A percentile compares a stretch with the other conserved stretches of the same genome.
phyloP scores from a whole-genome alignment of 2,329 filamentous ascomycete genomes.

The Truncatella angustata region DNA sequence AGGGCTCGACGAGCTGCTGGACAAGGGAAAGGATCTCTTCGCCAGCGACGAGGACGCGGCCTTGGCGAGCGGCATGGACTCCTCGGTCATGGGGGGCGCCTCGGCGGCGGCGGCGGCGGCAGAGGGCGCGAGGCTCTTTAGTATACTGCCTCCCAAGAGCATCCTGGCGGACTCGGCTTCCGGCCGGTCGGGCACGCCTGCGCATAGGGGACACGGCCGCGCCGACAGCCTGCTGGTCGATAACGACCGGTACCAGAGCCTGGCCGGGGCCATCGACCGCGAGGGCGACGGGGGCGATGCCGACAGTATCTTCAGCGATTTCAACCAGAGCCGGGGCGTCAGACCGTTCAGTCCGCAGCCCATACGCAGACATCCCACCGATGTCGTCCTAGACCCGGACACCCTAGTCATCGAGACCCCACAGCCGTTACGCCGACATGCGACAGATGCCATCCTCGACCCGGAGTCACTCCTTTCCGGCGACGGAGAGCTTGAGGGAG shows the following conservation, averaged over 20 bases:
- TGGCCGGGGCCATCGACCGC: constrained; percentile 46
- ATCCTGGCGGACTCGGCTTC: constrained; percentile 55
- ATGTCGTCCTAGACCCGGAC: constrained; percentile 31
- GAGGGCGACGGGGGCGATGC: constrained; percentile 35
- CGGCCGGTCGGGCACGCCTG: constrained; percentile 31
- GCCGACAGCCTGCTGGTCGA: constrained; percentile 56
- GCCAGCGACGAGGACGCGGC: constrained; percentile 39
- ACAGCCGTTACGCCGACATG: constrained; percentile 39
- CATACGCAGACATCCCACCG: constrained; percentile 27
- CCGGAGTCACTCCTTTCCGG: constrained; percentile 25
- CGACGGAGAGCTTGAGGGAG: constrained; percentile 15
- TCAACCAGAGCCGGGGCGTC: constrained; percentile 52
- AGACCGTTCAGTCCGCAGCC: constrained; percentile 61
- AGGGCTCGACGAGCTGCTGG: constrained; percentile 63
- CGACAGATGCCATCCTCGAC: constrained; percentile 29
- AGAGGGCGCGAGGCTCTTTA: constrained; percentile 55
- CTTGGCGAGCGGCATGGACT: constrained; percentile 14
- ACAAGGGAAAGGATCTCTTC: constrained; percentile 62
- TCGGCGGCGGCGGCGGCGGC: constrained; percentile 31
- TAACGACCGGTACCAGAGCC: constrained; percentile 55
- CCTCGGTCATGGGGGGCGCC: constrained; percentile 24
- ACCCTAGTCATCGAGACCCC: no score
- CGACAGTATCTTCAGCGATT: constrained; percentile 54
- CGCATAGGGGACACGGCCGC: constrained; percentile 37
- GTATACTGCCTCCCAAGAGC: constrained; percentile 62